Conservation (phyloP, 1,284 basidiomycete genomes). For the Porodaedalea pini region DNA sequence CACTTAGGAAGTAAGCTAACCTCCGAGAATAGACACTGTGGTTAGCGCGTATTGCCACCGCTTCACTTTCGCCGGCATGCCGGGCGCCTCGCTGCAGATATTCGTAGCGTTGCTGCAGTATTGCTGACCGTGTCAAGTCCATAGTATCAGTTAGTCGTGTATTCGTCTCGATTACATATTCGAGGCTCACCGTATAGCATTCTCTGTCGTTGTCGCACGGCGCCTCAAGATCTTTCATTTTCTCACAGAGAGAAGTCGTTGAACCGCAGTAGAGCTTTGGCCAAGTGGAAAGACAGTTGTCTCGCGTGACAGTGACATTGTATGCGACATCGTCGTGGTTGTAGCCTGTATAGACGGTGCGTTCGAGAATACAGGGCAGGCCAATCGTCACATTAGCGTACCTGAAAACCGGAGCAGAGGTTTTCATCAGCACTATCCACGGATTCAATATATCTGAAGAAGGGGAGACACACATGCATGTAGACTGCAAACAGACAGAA, state of each 20-base stretch:
- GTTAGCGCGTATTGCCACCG: constrained; percentile 47
- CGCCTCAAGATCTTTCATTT: constrained; percentile 41
- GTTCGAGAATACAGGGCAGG: constrained; percentile 56
- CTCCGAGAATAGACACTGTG: constrained; percentile 35
- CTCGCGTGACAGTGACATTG: constrained; percentile 53
- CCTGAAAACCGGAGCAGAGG: constrained; percentile 34
- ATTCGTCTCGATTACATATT: constrained; percentile 27
- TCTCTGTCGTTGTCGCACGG: constrained; percentile 57
- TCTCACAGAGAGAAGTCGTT: constrained; percentile 42
- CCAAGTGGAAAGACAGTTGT: constrained; percentile 49
- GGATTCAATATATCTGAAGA: not conserved
- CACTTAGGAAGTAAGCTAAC: constrained; percentile 29
- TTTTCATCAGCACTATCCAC: too few species aligned
- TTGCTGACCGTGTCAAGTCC: constrained; percentile 20
- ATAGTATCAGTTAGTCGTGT: not conserved
- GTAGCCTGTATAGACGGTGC: constrained; percentile 55
- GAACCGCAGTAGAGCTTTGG: constrained; percentile 59
- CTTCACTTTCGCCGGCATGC: constrained; percentile 33
- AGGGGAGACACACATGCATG: constrained; percentile 53
- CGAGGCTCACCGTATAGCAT: constrained; percentile 41
- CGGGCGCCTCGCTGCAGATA: constrained; percentile 33
- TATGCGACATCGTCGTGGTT: constrained; percentile 40
- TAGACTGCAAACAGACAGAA: constrained; percentile 56
- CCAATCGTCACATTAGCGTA: constrained; percentile 55
- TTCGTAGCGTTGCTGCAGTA: constrained; percentile 28